A percentile compares a stretch with the other conserved stretches of the same genome.
These are phyloP conservation scores for Rhytidiadelphus loreus DNA, from an alignment of 225 moss, liverwort and hornwort genomes.

Conservation along the genomic window DNA sequence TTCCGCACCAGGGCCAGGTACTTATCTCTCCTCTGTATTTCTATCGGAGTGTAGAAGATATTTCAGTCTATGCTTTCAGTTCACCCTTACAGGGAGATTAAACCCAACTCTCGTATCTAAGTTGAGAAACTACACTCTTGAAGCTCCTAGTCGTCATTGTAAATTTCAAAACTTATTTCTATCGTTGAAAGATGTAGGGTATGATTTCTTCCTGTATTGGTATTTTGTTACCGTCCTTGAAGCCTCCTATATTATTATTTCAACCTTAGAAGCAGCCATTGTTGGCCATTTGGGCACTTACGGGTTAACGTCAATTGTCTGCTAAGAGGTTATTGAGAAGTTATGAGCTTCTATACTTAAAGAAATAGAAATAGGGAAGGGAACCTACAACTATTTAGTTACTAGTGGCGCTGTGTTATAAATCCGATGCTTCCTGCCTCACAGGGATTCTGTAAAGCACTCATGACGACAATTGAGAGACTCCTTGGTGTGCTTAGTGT, in stretches of 20 bases:
- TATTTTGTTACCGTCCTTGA: background rate
- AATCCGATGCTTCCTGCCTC: background rate
- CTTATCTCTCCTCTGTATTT: background rate
- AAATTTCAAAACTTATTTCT: background rate
- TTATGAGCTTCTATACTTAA: background rate
- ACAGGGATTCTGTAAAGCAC: conserved; percentile 86
- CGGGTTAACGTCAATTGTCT: background rate
- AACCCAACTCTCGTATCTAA: background rate
- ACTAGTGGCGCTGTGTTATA: background rate
- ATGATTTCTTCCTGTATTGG: too few relatives aligned
- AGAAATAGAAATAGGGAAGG: background rate
- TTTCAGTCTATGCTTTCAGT: background rate
- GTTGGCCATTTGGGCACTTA: background rate
- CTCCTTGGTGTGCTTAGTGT: conserved; percentile 66
- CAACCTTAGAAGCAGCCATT: background rate
- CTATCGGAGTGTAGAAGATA: background rate
- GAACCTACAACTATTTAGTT: background rate
- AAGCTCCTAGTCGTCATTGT: background rate
- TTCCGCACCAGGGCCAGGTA: conserved; percentile 66
- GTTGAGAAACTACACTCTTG: background rate
- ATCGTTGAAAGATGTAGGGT: too few relatives aligned
- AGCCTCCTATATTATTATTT: background rate
- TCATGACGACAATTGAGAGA: conserved; percentile 79
- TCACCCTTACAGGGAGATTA: background rate
- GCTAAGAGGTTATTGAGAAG: background rate